These are phyloP conservation scores for Debaryomyces singareniensis DNA, from an alignment of 1,139 yeast genomes.

Conservation along the genomic window DNA sequence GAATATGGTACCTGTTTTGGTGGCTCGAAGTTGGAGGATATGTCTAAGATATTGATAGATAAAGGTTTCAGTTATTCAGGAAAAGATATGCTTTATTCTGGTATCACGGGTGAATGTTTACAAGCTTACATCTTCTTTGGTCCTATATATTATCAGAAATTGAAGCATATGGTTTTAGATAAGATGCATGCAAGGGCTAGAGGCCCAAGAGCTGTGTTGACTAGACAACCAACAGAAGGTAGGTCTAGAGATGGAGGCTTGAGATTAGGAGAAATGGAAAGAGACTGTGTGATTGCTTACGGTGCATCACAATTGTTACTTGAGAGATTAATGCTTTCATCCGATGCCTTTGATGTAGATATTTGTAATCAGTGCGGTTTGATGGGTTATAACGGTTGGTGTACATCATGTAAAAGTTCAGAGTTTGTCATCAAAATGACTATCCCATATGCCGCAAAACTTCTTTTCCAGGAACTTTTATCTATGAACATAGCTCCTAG, in stretches of 20 bases:
- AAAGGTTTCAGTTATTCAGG: constrained; percentile 94
- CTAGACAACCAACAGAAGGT: constrained; percentile 99
- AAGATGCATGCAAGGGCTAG: constrained; percentile 99
- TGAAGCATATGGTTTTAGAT: constrained; percentile 98
- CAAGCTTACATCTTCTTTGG: constrained; percentile 98
- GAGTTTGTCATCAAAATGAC: constrained; percentile 90
- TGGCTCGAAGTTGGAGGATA: constrained; percentile 89
- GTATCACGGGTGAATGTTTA: constrained; percentile 94
- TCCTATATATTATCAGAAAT: constrained; percentile 94
- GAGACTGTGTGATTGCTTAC: constrained; percentile 98
- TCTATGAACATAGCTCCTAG: constrained; percentile 98
- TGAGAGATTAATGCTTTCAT: constrained; percentile 93
- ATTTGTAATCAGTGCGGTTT: constrained; percentile 94
- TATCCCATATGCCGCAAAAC: constrained; percentile 95
- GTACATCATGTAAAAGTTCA: constrained; percentile 87
- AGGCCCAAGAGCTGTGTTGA: constrained; percentile 96
- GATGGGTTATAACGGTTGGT: constrained; percentile 97
- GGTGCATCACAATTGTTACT: constrained; percentile 94
- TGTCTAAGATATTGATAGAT: constrained; percentile 88
- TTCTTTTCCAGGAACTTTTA: constrained; percentile 89
- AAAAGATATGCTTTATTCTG: constrained; percentile 96
- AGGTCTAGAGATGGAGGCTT: constrained; percentile 98
- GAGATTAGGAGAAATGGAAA: constrained; percentile 98
- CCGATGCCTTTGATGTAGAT: constrained; percentile 97
- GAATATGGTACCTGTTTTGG: constrained; percentile 99